Evolutionary conservation across 257 asterid species (phyloP).

Genomic region (Penstemon davidsonii): DNA sequence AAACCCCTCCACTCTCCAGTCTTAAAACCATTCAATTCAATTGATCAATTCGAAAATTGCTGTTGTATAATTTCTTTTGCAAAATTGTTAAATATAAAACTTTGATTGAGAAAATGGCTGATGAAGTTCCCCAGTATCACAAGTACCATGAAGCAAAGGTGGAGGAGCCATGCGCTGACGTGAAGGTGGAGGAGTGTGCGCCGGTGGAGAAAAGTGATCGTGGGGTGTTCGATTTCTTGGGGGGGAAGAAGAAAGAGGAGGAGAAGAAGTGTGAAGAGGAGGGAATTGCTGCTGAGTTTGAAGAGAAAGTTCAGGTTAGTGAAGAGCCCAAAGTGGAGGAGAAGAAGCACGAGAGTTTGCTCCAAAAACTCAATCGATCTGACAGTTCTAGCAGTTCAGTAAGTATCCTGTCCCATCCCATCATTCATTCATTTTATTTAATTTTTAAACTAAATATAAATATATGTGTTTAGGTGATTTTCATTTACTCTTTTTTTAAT

Average conservation of each 20-base stretch:
- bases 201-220: slow-evolving; percentile 51
- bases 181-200: slow-evolving; percentile 33
- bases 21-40: slow-evolving; percentile 4
- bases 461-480: not conserved
- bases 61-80: no score
- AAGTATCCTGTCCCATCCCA: slow-evolving; percentile 32
- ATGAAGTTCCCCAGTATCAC: slow-evolving; percentile 29
- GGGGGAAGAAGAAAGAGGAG: slow-evolving; percentile 47
- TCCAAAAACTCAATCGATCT: slow-evolving; percentile 52
- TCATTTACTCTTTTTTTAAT: not conserved
- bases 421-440: not conserved
- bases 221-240: slow-evolving; percentile 58
- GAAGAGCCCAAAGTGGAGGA: slow-evolving; percentile 45
- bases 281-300: slow-evolving; percentile 47
- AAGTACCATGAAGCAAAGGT: slow-evolving; percentile 25
- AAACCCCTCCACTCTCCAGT: slow-evolving; percentile 17
- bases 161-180: not conserved
- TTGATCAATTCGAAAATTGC: not conserved
- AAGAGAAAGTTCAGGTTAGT: slow-evolving; percentile 53
- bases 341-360: slow-evolving; percentile 49
- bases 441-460: not conserved
- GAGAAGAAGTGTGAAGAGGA: slow-evolving; percentile 50
- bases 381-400: slow-evolving; percentile 78
- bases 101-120: slow-evolving; percentile 46
- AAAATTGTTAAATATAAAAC: not conserved